Evolutionary conservation across 805 yeast genomes (phyloP), one percentile per base, ranked within the genome.

Genomic region (Candida koratica): DNA sequence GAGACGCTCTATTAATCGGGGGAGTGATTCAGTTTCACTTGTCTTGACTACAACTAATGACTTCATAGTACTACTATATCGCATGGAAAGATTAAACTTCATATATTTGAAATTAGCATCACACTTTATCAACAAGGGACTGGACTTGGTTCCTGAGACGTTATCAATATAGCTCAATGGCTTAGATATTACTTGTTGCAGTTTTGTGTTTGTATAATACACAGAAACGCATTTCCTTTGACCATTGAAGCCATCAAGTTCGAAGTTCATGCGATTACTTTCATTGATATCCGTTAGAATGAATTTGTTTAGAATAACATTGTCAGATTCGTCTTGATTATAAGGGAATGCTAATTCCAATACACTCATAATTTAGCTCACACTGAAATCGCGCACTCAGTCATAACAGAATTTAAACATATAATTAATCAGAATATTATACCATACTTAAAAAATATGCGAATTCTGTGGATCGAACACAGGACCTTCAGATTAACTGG

Each of bases 401-500:
- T 20, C 11, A 11, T 20, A 20, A 8, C 24, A 20, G 12, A 24
- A 24, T 14, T 24, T 24, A n/a, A 20, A 14, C 26, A 24, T 10
- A 6, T 10, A 24, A 24, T n/a, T 12, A 6, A 24, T 6, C 11
- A 6, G 13, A n/a, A n/a, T n/a, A n/a, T n/a, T n/a, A n/a, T n/a
- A n/a, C n/a, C n/a, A n/a, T n/a, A n/a, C n/a, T n/a, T 46, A 48
- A 49, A 53, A 36, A 57, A 49, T 28, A 48, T 72, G 77, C 77
- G 76, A 70, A 57, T 70, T 72, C 73, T 76, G 84, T 75, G 84
- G 84, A 76, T 78, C 79, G 84, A 79, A 79, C 84, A 75, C 84
- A 76, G 79, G 83, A 78, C 84, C 84, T 79, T 72, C 82, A 77
- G 83, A 77, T 77, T 52, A 52, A 48, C 54, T 54, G 53, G 55